Percentiles rank a stretch among this genome's conserved stretches.
Conservation (phyloP, 1,139 yeast genomes). For the Candida labiduridarum region DNA sequence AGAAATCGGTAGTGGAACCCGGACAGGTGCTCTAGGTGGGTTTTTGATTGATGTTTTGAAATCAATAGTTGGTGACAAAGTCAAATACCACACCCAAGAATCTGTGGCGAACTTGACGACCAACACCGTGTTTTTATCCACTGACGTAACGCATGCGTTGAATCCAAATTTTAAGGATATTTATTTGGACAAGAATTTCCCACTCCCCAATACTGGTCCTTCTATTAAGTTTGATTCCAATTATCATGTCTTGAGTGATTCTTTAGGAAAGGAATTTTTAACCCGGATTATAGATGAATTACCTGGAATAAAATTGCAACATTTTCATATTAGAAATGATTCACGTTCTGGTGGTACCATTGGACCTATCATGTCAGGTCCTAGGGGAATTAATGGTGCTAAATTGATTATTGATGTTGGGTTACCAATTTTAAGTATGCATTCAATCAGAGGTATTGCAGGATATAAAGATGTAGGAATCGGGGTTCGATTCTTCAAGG, state of each 20-base stretch:
- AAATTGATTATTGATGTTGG: slow-evolving; percentile 74
- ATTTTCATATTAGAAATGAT: slow-evolving; percentile 71
- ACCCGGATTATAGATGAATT: slow-evolving; percentile 61
- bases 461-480: slow-evolving; percentile 72
- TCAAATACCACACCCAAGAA: slow-evolving; percentile 17
- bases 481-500: slow-evolving; percentile 65
- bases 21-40: slow-evolving; percentile 64
- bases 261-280: slow-evolving; percentile 64
- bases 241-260: slow-evolving; percentile 81
- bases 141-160: slow-evolving; percentile 66
- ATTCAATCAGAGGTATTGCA: slow-evolving; percentile 74
- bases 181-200: slow-evolving; percentile 74
- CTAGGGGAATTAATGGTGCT: slow-evolving; percentile 57
- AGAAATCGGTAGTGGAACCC: slow-evolving; percentile 62
- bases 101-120: slow-evolving; percentile 33
- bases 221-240: slow-evolving; percentile 74
- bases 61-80: slow-evolving; percentile 10
- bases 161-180: slow-evolving; percentile 64
- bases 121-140: slow-evolving; percentile 60
- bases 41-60: slow-evolving; percentile 21
- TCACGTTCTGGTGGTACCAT: slow-evolving; percentile 79
- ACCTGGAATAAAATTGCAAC: slow-evolving; percentile 66
- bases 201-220: slow-evolving; percentile 76
- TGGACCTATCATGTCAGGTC: slow-evolving; percentile 68
- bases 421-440: slow-evolving; percentile 80